Evolutionary conservation across 345 rosid species (phyloP), one percentile per base, ranked within the genome.

Genomic region (Populus pruinosa): DNA sequence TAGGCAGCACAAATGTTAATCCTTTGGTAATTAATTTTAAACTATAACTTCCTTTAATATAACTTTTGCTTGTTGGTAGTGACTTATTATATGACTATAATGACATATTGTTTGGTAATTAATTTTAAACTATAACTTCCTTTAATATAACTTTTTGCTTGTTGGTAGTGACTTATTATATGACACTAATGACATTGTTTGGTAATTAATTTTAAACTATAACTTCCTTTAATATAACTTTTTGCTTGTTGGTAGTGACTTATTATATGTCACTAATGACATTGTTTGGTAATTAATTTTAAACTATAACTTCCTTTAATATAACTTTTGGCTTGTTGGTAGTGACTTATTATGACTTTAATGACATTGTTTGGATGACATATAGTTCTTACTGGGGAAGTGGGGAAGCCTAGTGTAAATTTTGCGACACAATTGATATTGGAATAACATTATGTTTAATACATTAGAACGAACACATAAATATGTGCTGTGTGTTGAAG

Each of bases 1-100:
- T 6, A 1, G 97, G 98, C 78, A 90, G 91, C 67, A 78, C 89
- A 70, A 88, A 89, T 86, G 41, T 86, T 80, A 96, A 91, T 87
- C 87, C 85, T 67, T 53, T 96, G 97, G 99, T 94, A 92, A 92
- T 67, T 78, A 41, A 74, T 74, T 41, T 39, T 65, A 43, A 47
- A 69, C 47, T n/a, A n/a, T 72, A 13, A 25, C 33, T 63, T 23
- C 33, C 38, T 69, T 23, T 4, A 6, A 20, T 27, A 59, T 59
- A 59, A n/a, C 16, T 25, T n/a, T 41, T 67, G 17, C 20, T 56
- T 59, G 23, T 63, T 63, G 1, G 3, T 29, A 33, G 17, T 11
- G 23, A 12, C 64, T 68, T 36, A 11, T 9, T 39, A 38, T 67
- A 20, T 39, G 50, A 68, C 29, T 39, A 1, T 68, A n/a, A 43